Evolutionary conservation across 1,284 basidiomycete genomes (phyloP), one percentile per base, ranked within the genome.

Genomic region (Fomitopsis schrenkii): DNA sequence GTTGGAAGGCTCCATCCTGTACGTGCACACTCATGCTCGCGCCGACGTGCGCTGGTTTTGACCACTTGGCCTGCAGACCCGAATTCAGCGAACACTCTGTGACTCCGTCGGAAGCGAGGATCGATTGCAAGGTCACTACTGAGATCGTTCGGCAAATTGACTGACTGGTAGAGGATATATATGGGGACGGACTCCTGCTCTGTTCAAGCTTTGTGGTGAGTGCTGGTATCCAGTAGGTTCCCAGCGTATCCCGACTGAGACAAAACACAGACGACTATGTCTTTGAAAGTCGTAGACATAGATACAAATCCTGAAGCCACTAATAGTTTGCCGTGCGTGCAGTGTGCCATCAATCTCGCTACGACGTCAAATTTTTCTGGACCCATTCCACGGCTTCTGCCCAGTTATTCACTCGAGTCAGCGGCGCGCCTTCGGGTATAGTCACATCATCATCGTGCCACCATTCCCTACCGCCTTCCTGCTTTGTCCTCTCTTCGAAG

Each of bases 401-500:
- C 86, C 86, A 88, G 66, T 81, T 75, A 63, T 79, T 81, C 33
- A 81, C 83, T 62, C 86, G 74, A 60, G 72, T 77, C 55, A 88
- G 54, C 14, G 77, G 78, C 35, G 68, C 75, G 40, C 77, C 79
- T 26, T 77, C 76, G 6, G 81, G 82, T 55, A 85, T 70, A 15
- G 71, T 68, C 15, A 80, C 64, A 14, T 69, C 73, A 38, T 89
- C 87, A 52, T 83, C 77, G 67, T 80, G 81, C 80, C 87, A 86
- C 67, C 86, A 89, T 64, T 80, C 78, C 48, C 72, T 75, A 15
- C 79, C 80, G 22, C 78, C 79, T 64, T 79, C 78, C 60, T 73
- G 76, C 62, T 81, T 76, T 30, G 87, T 70, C 60, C 84, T 78
- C 67, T 80, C 79, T 61, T 83, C 81, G 68, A 86, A 92, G 26